A percentile compares a stretch with the other conserved stretches of the same genome.
Conservation (phyloP, 495 filamentous ascomycete species). For the Trichoderma reesei region DNA sequence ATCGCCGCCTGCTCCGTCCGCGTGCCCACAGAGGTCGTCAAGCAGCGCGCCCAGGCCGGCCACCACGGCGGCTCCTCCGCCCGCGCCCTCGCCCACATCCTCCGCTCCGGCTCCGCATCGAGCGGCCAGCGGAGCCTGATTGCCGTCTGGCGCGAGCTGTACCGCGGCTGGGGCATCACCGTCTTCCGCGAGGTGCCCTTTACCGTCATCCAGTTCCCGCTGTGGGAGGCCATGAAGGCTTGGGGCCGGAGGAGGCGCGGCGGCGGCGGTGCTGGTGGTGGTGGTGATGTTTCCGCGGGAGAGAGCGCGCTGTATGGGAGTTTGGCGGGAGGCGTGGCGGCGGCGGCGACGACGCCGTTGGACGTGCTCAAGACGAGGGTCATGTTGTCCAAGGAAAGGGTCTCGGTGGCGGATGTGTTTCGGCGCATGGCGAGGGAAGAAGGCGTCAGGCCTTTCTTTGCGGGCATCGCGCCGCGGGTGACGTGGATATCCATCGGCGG, state of each 20-base stretch:
- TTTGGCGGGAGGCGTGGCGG: slow-evolving; percentile 73
- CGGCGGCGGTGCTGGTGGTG: slow-evolving; percentile 42
- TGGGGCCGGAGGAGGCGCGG: slow-evolving; percentile 33
- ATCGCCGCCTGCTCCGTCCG: slow-evolving; percentile 85
- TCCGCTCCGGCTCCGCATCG: slow-evolving; percentile 39
- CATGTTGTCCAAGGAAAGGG: slow-evolving; percentile 66
- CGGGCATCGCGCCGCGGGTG: slow-evolving; percentile 77
- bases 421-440: slow-evolving; percentile 55
- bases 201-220: slow-evolving; percentile 89
- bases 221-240: slow-evolving; percentile 88
- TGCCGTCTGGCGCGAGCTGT: slow-evolving; percentile 71
- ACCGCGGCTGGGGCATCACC: slow-evolving; percentile 83
- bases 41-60: slow-evolving; percentile 87
- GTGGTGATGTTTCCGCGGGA: slow-evolving; percentile 48
- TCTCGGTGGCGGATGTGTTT: slow-evolving; percentile 50
- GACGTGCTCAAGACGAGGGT: slow-evolving; percentile 95
- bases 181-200: slow-evolving; percentile 95
- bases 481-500: slow-evolving; percentile 93
- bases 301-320: slow-evolving; percentile 85
- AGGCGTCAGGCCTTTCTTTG: slow-evolving; percentile 72
- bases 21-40: slow-evolving; percentile 93
- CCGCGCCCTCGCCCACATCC: slow-evolving; percentile 57
- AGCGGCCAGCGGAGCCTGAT: slow-evolving; percentile 19
- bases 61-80: slow-evolving; percentile 52
- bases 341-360: slow-evolving; percentile 81